A percentile compares a stretch with the other conserved stretches of the same genome.
Conservation (phyloP, 108 stramenopile species). For the Cyclotella distinguenda region DNA sequence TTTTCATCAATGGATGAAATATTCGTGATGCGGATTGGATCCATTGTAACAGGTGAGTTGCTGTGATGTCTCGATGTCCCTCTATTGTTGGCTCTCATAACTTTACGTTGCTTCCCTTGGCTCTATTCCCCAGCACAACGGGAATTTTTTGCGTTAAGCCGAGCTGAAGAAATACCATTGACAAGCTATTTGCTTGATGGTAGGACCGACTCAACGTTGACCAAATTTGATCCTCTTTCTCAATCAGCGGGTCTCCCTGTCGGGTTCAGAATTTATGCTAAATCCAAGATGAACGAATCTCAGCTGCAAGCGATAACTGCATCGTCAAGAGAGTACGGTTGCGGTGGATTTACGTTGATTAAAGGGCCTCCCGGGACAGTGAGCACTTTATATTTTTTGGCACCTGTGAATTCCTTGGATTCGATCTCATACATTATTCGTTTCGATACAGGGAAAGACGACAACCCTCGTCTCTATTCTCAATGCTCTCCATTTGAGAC, state of each 20-base stretch:
- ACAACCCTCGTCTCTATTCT: constrained; percentile 74
- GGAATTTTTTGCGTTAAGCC: constrained; percentile 46
- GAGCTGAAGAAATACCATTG: constrained; percentile 38
- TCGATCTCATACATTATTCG: too few relatives aligned
- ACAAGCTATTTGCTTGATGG: constrained; percentile 35
- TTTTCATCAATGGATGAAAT: constrained; percentile 38
- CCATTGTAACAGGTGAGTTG: constrained; percentile 50
- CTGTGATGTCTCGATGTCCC: not conserved
- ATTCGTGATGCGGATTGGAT: constrained; percentile 44
- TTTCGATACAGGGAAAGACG: constrained; percentile 77
- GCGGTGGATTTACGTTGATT: constrained; percentile 58
- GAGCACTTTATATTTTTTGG: too few relatives aligned
- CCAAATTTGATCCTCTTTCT: constrained; percentile 29
- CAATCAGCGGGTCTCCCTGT: constrained; percentile 36
- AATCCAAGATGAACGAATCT: constrained; percentile 44
- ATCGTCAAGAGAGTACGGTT: constrained; percentile 42
- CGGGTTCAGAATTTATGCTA: constrained; percentile 46
- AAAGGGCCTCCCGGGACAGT: constrained; percentile 59
- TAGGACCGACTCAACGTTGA: constrained; percentile 1
- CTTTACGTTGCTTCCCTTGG: not conserved
- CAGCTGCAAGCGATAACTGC: constrained; percentile 52
- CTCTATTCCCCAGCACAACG: constrained; percentile 33
- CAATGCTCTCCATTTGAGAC: constrained; percentile 69
- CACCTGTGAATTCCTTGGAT: too few relatives aligned
- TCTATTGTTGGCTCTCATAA: too few relatives aligned